phyloP scores from a whole-genome alignment of 2,329 filamentous ascomycete species.

The Neophaeococcomyces mojaviensis region DNA sequence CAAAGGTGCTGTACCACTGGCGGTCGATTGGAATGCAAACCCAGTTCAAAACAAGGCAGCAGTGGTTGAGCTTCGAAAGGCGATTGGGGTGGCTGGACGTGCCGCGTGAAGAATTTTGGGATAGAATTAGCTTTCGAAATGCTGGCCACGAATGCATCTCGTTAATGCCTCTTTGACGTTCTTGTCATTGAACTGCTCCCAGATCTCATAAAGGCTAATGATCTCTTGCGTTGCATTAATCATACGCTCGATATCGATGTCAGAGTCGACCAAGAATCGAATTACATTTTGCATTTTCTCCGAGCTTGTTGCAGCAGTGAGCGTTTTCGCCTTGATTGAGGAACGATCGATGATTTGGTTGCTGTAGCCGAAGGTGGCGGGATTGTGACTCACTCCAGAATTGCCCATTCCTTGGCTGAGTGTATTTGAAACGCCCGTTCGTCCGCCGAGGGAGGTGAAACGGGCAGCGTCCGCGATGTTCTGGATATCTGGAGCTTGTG shows the following conservation, averaged over 20 bases:
- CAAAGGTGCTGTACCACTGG: constrained; percentile 14
- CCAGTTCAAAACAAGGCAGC: constrained; percentile 15
- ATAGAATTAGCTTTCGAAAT: constrained; percentile 45
- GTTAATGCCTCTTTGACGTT: constrained; percentile 56
- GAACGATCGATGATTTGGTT: constrained; percentile 13
- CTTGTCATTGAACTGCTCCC: constrained; percentile 60
- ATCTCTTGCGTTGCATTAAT: constrained; percentile 88
- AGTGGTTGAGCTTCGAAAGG: constrained; percentile 18
- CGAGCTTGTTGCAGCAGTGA: constrained; percentile 31
- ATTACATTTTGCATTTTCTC: constrained; percentile 60
- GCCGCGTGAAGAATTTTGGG: too few relatives aligned
- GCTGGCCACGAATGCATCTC: constrained; percentile 54
- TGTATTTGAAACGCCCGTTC: constrained; percentile 8
- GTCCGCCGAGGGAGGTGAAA: constrained; percentile 18
- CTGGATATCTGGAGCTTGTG: constrained; percentile 11
- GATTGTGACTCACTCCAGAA: background rate
- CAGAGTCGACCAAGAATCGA: constrained; percentile 78
- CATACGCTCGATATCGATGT: constrained; percentile 73
- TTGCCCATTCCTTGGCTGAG: constrained; percentile 3
- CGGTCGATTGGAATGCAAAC: constrained; percentile 18
- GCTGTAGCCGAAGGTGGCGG: constrained; percentile 7
- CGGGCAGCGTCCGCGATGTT: constrained; percentile 15
- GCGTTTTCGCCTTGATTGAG: constrained; percentile 11
- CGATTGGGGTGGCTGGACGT: constrained; percentile 16
- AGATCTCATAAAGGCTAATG: constrained; percentile 76